Percentiles rank a stretch among this genome's conserved stretches.
Evolutionary conservation across 2,329 filamentous ascomycete genomes (phyloP).

Genomic region (Calonectria leucothoes): DNA sequence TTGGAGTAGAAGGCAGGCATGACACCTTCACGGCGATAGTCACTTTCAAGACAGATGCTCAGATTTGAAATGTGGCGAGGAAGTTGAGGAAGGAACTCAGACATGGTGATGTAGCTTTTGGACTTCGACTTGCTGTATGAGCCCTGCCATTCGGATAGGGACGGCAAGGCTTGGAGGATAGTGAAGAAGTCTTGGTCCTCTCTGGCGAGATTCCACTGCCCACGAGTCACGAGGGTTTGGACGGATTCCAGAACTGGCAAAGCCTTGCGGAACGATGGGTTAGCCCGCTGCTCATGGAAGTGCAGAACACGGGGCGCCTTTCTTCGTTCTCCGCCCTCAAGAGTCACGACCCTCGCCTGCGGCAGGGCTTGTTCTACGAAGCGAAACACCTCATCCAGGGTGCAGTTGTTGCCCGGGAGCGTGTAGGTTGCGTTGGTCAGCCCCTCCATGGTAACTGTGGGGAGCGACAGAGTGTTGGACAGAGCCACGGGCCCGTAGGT

Average conservation of each 20-base stretch:
- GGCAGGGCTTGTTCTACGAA: conserved; percentile 71
- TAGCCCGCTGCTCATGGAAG: conserved; percentile 40
- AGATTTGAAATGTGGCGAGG: conserved; percentile 70
- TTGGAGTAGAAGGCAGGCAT: conserved; percentile 72
- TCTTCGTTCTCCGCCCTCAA: conserved; percentile 82
- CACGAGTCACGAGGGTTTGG: conserved; percentile 76
- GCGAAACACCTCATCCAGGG: conserved; percentile 75
- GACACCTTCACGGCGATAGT: conserved; percentile 73
- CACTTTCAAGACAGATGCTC: conserved; percentile 77
- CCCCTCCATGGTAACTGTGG: conserved; percentile 66
- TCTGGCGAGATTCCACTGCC: conserved; percentile 82
- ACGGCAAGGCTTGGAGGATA: conserved; percentile 72
- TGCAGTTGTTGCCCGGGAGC: conserved; percentile 73
- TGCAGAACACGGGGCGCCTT: conserved; percentile 75
- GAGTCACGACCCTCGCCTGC: conserved; percentile 72
- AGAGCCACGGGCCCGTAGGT: conserved; percentile 58
- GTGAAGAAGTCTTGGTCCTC: conserved; percentile 70
- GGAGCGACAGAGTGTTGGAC: conserved; percentile 58
- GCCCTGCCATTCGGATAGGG: conserved; percentile 72
- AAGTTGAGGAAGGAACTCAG: conserved; percentile 69
- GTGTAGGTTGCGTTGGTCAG: conserved; percentile 69
- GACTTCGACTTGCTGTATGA: conserved; percentile 78
- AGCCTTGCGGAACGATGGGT: conserved; percentile 42
- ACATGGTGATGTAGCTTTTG: conserved; percentile 78
- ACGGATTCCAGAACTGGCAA: conserved; percentile 66